A percentile compares a stretch with the other conserved stretches of the same genome.
These are phyloP conservation scores for Eremochloa ophiuroides DNA, from an alignment of 176 grass and related monocot species.

Conservation along the genomic window DNA sequence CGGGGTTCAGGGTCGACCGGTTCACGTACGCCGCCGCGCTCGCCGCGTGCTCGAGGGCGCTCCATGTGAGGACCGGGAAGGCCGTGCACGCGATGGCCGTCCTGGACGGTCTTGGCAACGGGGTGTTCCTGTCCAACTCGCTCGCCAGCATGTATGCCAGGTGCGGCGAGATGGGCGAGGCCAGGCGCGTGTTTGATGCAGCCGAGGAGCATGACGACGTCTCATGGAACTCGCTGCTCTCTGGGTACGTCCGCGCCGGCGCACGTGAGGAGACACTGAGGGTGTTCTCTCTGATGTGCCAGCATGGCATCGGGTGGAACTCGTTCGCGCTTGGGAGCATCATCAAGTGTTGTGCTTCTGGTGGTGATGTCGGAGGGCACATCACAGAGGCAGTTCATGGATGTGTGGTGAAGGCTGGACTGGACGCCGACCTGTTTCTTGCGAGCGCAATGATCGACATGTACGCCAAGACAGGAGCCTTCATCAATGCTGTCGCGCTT, in stretches of 20 bases:
- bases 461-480: conserved; percentile 47
- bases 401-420: conserved; percentile 59
- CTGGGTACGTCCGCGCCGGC: conserved; percentile 34
- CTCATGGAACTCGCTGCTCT: conserved; percentile 73
- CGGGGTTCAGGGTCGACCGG: conserved; percentile 30
- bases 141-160: conserved; percentile 61
- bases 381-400: conserved; percentile 51
- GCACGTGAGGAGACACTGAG: conserved; percentile 13
- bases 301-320: conserved; percentile 36
- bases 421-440: conserved; percentile 44
- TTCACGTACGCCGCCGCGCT: conserved; percentile 50
- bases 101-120: conserved; percentile 18
- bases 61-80: conserved; percentile 28
- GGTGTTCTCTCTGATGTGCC: conserved; percentile 49
- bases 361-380: neutral
- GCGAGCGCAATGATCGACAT: conserved; percentile 58
- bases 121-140: conserved; percentile 51
- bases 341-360: conserved; percentile 46
- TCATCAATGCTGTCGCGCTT: conserved; percentile 39
- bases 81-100: conserved; percentile 44
- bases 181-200: conserved; percentile 37
- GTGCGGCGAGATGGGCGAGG: conserved; percentile 44
- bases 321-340: conserved; percentile 68
- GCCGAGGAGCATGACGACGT: conserved; percentile 36
- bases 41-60: conserved; percentile 28